These are phyloP conservation scores for Plasmodium ovale DNA, from an alignment of 169 alveolate species.

Conservation along the genomic window DNA sequence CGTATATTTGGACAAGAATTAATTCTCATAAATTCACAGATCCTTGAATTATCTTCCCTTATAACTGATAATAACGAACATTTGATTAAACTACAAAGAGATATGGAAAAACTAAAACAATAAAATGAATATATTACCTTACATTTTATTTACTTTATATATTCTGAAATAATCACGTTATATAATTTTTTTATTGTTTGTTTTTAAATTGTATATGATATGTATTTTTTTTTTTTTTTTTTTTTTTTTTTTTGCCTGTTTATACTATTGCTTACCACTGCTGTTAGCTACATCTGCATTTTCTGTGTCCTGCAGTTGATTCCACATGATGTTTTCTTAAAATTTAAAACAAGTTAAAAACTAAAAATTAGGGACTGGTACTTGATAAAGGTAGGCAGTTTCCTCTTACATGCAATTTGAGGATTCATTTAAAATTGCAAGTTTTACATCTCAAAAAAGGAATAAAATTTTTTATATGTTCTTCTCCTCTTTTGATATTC, in stretches of 20 bases:
- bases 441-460: too few species aligned
- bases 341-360: slow-evolving; percentile 1
- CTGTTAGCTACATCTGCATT: neutral
- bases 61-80: slow-evolving; percentile 63
- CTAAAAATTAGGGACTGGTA: neutral
- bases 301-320: slow-evolving; percentile 28
- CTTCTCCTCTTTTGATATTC: too few species aligned
- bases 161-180: too few species aligned
- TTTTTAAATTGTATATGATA: too few species aligned
- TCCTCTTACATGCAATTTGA: too few species aligned
- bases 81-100: slow-evolving; percentile 25
- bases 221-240: too few species aligned
- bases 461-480: too few species aligned
- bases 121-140: neutral
- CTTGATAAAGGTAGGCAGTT: too few species aligned
- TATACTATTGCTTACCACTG: too few species aligned
- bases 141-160: neutral
- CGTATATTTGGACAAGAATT: slow-evolving; percentile 76
- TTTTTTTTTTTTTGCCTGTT: too few species aligned
- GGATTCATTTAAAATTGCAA: neutral
- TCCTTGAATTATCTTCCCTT: slow-evolving; percentile 48
- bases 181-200: slow-evolving; percentile 5
- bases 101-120: slow-evolving; percentile 32
- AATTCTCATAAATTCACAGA: slow-evolving; percentile 58
- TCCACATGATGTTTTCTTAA: slow-evolving; percentile 32